Base-by-base conservation (phyloP, 306 rosid genomes). In the Fagus sylvatica region DNA sequence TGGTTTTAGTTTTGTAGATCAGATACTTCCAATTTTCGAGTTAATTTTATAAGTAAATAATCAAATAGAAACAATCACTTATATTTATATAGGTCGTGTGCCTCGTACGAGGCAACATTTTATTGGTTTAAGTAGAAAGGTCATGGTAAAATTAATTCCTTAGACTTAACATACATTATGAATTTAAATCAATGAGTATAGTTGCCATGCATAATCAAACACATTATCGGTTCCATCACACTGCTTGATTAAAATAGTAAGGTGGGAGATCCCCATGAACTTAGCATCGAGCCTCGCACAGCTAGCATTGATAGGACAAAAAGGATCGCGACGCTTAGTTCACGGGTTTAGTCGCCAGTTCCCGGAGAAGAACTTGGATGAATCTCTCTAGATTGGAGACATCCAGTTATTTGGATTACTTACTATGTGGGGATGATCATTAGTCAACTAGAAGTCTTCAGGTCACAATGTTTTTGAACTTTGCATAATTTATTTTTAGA, bases 341-440 rank as follows among this genome's bases (percentile, higher is more conserved):
- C 65, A 78, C 79, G 83, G 77, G 76, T 61, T 53, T 16, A 74
- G 73, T 74, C 64, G 75, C 71, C 76, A 51, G 72, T 80, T 70
- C 42, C 76, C 55, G 72, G 74, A 77, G 78, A 71, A 60, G 69
- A 59, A 82, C 8, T 73, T 74, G 76, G 86, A 54, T 59, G 82
- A 78, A 74, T 82, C 86, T 53, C 79, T 78, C 80, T 78, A 69
- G 80, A 83, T 74, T 53, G 79, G 71, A 82, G 82, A 82, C 81
- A 67, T 49, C 41, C 1, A 8, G 19, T 16, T 53, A 22, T 40
- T 73, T 42, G 1, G 34, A 19, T 81, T 67, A 36, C 59, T 72
- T 61, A 59, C 46, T 76, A 11, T 72, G 78, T 73, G 13, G 73
- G 66, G 48, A 67, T 28, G 13, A 60, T 76, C 30, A 28, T 76